phyloP scores from a whole-genome alignment of 257 asterid genomes.

The Forsythia suspensa region DNA sequence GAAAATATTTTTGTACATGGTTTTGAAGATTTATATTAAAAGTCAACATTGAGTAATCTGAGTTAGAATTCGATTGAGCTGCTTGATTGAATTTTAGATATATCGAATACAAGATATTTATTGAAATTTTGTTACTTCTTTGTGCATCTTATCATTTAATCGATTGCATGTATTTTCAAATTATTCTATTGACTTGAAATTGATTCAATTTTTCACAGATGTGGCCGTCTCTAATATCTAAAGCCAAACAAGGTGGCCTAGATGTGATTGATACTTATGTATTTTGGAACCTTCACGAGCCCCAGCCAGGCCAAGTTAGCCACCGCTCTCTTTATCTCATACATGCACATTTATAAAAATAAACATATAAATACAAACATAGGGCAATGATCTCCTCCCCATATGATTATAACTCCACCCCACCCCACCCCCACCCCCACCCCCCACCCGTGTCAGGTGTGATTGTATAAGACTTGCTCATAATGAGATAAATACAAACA shows the following conservation, averaged over 20 bases:
- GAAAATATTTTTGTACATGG: no score
- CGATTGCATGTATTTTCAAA: not conserved
- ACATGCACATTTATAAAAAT: not conserved
- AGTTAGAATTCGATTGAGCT: no score
- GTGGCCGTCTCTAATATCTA: slow-evolving; percentile 76
- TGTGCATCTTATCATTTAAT: not conserved
- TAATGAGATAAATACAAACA: not conserved
- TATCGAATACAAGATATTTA: no score
- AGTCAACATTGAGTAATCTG: no score
- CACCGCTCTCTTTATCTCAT: not conserved
- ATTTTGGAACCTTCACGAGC: slow-evolving; percentile 89
- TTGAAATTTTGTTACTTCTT: not conserved
- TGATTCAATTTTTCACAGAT: slow-evolving; percentile 39
- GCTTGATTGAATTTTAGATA: no score
- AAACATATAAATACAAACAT: not conserved
- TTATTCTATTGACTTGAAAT: not conserved
- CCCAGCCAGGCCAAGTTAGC: slow-evolving; percentile 59
- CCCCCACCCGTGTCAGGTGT: no score
- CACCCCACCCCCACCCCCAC: no score
- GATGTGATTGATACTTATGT: slow-evolving; percentile 78
- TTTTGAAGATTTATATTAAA: no score
- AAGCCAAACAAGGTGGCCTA: slow-evolving; percentile 78
- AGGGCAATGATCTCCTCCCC: no score
- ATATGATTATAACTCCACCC: no score
- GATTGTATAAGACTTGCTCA: no score